Evolutionary conservation across 2,329 filamentous ascomycete species (phyloP).

Genomic region (Colletotrichum sp.): DNA sequence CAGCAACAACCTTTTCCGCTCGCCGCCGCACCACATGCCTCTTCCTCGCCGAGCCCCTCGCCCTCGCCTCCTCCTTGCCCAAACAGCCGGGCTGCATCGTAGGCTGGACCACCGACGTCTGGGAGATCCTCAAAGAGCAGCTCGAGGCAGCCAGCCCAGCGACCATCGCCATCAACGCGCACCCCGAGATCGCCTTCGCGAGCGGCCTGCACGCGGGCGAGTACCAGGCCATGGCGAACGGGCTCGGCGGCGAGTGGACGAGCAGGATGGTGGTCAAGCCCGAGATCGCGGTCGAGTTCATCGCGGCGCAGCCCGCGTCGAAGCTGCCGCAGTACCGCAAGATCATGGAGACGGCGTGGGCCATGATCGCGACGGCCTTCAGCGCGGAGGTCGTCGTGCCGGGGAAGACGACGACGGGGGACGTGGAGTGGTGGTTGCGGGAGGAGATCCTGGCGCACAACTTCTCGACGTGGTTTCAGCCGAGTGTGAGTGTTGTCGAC

Average conservation of each 20-base stretch:
- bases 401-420: constrained; percentile 46
- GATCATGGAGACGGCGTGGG: constrained; percentile 57
- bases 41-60: constrained; percentile 44
- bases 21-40: constrained; percentile 54
- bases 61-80: constrained; percentile 25
- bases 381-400: constrained; percentile 46
- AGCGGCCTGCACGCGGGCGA: constrained; percentile 55
- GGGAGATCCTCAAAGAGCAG: constrained; percentile 40
- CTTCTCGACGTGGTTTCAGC: constrained; percentile 59
- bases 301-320: constrained; percentile 46
- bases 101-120: constrained; percentile 34
- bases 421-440: constrained; percentile 58
- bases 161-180: constrained; percentile 48
- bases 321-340: constrained; percentile 46
- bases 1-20: constrained; percentile 49
- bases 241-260: constrained; percentile 43
- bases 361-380: constrained; percentile 50
- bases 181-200: constrained; percentile 49
- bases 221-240: constrained; percentile 35
- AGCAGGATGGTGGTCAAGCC: constrained; percentile 44
- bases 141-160: constrained; percentile 39
- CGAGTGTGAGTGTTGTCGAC: constrained; percentile 46
- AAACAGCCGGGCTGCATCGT: constrained; percentile 28
- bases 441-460: constrained; percentile 52
- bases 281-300: constrained; percentile 50